phyloP scores from a whole-genome alignment of 2,329 filamentous ascomycete genomes.

The Coniochaeta hoffmannii region DNA sequence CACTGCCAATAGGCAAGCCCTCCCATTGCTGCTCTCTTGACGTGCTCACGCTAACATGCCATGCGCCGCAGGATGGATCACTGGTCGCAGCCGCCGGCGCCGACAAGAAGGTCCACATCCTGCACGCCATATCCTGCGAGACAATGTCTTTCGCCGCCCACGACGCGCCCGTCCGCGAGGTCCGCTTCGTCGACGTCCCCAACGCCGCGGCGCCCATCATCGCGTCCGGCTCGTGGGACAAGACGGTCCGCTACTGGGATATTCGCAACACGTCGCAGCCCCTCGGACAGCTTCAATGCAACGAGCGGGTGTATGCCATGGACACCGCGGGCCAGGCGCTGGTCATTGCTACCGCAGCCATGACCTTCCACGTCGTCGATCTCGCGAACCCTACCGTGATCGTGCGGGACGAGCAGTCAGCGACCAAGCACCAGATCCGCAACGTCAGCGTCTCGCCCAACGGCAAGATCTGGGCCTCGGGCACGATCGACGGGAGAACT shows the following conservation, averaged over 20 bases:
- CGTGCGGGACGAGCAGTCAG: constrained; percentile 12
- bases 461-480: constrained; percentile 20
- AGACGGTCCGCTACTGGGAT: constrained; percentile 51
- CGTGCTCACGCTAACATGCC: background rate
- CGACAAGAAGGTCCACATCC: constrained; percentile 22
- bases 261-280: constrained; percentile 34
- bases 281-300: constrained; percentile 36
- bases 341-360: constrained; percentile 23
- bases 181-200: constrained; percentile 24
- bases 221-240: constrained; percentile 43
- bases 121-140: constrained; percentile 20
- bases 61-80: constrained; percentile 25
- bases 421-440: constrained; percentile 20
- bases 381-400: constrained; percentile 17
- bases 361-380: constrained; percentile 22
- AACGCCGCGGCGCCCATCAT: constrained; percentile 16
- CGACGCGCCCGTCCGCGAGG: constrained; percentile 21
- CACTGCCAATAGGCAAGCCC: constrained; percentile 13
- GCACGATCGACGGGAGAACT: constrained; percentile 15
- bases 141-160: constrained; percentile 20
- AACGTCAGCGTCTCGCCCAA: constrained; percentile 18
- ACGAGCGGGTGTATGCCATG: constrained; percentile 39
- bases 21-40: background rate
- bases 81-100: constrained; percentile 23
- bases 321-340: constrained; percentile 21